phyloP scores from a whole-genome alignment of 2,329 filamentous ascomycete genomes.

The Leptographium procerum region DNA sequence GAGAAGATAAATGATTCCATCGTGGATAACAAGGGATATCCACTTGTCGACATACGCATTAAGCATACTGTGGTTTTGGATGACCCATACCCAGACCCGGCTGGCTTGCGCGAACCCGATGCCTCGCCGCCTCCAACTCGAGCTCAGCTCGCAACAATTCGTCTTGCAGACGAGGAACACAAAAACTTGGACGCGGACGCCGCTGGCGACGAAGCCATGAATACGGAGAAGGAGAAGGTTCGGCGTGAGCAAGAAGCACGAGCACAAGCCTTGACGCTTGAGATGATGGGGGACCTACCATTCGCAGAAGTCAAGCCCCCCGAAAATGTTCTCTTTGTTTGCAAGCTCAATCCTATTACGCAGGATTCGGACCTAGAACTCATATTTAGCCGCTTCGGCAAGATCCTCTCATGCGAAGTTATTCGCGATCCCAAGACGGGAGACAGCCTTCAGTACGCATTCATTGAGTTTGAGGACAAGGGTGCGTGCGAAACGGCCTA shows the following conservation, averaged over 20 bases:
- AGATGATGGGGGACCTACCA: slow-evolving; percentile 95
- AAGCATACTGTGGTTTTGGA: slow-evolving; percentile 87
- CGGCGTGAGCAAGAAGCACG: slow-evolving; percentile 83
- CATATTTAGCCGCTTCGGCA: slow-evolving; percentile 94
- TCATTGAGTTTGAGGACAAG: slow-evolving; percentile 93
- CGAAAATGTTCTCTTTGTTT: slow-evolving; percentile 95
- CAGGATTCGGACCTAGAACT: slow-evolving; percentile 88
- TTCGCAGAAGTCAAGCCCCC: slow-evolving; percentile 97
- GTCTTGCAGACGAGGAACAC: slow-evolving; percentile 76
- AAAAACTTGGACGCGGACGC: slow-evolving; percentile 59
- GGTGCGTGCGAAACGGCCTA: slow-evolving; percentile 89
- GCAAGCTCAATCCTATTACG: slow-evolving; percentile 95
- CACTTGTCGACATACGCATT: slow-evolving; percentile 88
- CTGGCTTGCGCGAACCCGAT: slow-evolving; percentile 63
- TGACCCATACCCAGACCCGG: slow-evolving; percentile 79
- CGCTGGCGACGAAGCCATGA: slow-evolving; percentile 57
- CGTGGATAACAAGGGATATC: slow-evolving; percentile 73
- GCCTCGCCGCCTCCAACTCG: slow-evolving; percentile 71
- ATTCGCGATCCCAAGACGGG: slow-evolving; percentile 89
- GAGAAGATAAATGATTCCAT: slow-evolving; percentile 91
- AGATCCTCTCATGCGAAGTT: slow-evolving; percentile 89
- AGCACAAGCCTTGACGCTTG: slow-evolving; percentile 85
- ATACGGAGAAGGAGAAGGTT: slow-evolving; percentile 56
- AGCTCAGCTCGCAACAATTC: slow-evolving; percentile 79
- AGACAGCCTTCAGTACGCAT: slow-evolving; percentile 93